Evolutionary conservation across 805 yeast species (phyloP), one percentile per base, ranked within the genome.

Genomic region (Pichia nanzhaoensis): DNA sequence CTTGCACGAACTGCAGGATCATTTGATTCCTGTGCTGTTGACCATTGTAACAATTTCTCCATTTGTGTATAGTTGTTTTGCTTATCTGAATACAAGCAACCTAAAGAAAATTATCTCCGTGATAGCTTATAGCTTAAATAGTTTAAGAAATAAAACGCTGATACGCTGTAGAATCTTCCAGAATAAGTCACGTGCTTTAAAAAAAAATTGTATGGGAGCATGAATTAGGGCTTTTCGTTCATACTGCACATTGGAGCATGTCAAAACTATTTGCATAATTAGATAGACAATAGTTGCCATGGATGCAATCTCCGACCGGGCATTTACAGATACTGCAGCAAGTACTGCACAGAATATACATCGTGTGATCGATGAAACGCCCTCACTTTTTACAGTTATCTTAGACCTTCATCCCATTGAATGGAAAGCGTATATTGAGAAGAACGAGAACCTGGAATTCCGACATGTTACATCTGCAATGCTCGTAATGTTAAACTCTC

Each of bases 41-140:
- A 89, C 99, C 99, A 91, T 55, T 89, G 86, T 51, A 91, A 65
- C 50, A 91, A 65, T 64, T 90, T 90, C 49, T 91, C 97, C 98
- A 91, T 39, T 21, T 5, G 16, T 24, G 30, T 30, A 14, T 9
- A 14, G 12, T 19, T 35, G n/a, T 27, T 12, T 19, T 9, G 21
- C 10, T 27, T 28, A 22, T 14, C 14, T 14, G 8, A 7, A 7
- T 14, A 30, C 14, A 30, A 10, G n/a, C 6, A 13, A 30, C 12
- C n/a, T 5, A 34, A 17, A 18, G 19, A 8, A 34, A 34, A 18
- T 5, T 2, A 18, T 3, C 19, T 3, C 10, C 10, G n/a, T n/a
- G n/a, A n/a, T n/a, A n/a, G n/a, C n/a, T n/a, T n/a, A n/a, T n/a
- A n/a, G n/a, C n/a, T 24, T 24, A 24, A 24, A 24, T 24, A 24